A percentile compares a stretch with the other conserved stretches of the same genome.
These are phyloP conservation scores for Hypoxylon sp. DNA, from an alignment of 2,329 filamentous ascomycete genomes.

Conservation along the genomic window DNA sequence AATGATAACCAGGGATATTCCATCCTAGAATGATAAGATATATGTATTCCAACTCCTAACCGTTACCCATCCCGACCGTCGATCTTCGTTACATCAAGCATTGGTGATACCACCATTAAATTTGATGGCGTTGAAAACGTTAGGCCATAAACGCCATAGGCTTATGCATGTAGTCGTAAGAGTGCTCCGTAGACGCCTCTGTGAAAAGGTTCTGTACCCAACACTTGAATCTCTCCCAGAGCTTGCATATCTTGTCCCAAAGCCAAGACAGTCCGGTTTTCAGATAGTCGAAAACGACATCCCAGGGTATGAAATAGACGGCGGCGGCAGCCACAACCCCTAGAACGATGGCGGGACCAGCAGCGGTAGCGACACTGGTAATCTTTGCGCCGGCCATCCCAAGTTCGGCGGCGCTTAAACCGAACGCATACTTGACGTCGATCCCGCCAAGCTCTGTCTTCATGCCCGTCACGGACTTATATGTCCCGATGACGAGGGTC, in stretches of 20 bases:
- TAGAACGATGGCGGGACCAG: conserved; percentile 10
- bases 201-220: conserved; percentile 15
- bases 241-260: conserved; percentile 23
- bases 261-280: conserved; percentile 14
- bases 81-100: not conserved
- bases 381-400: conserved; percentile 12
- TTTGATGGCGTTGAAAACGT: not conserved
- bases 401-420: conserved; percentile 6
- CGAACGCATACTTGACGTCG: conserved; percentile 20
- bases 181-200: not conserved
- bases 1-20: not conserved
- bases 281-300: conserved; percentile 11
- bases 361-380: conserved; percentile 6
- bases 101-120: not conserved
- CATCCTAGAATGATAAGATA: not conserved
- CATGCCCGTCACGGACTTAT: conserved; percentile 17
- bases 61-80: not conserved
- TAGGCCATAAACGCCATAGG: conserved; percentile 10
- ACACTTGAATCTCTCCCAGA: conserved; percentile 22
- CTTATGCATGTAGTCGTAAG: conserved; percentile 4
- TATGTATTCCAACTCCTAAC: not conserved
- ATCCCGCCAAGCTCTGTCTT: conserved; percentile 6
- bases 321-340: conserved; percentile 9
- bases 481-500: conserved; percentile 15
- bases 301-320: conserved; percentile 20